Percentiles rank a stretch among this genome's conserved stretches.
These are phyloP conservation scores for Triticum urartu DNA, from an alignment of 176 grass and related monocot genomes.

Conservation along the genomic window DNA sequence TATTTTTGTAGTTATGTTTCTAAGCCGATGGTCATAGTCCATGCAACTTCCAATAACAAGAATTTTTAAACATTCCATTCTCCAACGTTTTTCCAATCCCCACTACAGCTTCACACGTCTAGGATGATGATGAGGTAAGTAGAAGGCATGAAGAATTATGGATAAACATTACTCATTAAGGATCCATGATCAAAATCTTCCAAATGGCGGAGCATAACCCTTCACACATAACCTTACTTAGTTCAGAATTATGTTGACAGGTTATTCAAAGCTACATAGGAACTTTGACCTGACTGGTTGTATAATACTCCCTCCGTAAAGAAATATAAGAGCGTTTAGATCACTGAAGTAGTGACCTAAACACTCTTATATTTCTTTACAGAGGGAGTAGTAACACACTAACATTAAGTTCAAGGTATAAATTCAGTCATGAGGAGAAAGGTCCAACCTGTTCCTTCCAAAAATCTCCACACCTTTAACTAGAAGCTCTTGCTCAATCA, in stretches of 20 bases:
- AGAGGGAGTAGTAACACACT: not conserved
- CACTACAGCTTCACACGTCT: not conserved
- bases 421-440: not conserved
- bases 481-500: conserved; percentile 82
- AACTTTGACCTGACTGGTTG: not conserved
- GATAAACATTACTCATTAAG: conserved; percentile 3
- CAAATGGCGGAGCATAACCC: not conserved
- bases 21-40: not conserved
- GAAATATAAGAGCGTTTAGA: too few relatives aligned
- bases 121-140: conserved; percentile 14
- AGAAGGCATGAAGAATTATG: not conserved
- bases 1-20: not conserved
- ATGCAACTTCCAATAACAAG: not conserved
- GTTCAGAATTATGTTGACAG: not conserved
- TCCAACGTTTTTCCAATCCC: not conserved
- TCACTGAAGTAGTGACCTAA: too few relatives aligned
- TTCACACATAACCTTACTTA: not conserved
- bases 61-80: not conserved
- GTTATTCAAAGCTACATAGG: not conserved
- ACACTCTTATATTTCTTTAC: too few relatives aligned
- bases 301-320: not conserved
- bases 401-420: conserved; percentile 1
- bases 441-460: conserved; percentile 74
- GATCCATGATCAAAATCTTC: not conserved
- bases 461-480: conserved; percentile 96